Percentiles rank a stretch among this genome's conserved stretches.
phyloP scores from a whole-genome alignment of 2,329 filamentous ascomycete species.

The Elsinoe fawcettii region DNA sequence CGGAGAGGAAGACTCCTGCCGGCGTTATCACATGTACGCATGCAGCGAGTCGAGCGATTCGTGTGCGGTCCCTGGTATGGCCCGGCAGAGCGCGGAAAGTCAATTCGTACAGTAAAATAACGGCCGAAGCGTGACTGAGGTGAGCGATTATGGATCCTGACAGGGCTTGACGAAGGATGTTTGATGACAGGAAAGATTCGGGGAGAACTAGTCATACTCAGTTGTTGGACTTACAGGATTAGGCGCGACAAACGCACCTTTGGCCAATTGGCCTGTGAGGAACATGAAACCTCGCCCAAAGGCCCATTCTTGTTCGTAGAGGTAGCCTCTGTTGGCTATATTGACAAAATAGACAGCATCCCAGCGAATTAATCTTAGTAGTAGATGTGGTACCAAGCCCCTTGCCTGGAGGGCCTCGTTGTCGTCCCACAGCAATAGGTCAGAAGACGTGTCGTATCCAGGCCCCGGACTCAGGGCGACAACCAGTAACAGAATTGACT shows the following conservation, averaged over 20 bases:
- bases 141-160: slow-evolving; percentile 63
- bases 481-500: slow-evolving; percentile 56
- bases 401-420: slow-evolving; percentile 12
- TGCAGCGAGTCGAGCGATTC: slow-evolving; percentile 60
- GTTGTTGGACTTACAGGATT: slow-evolving; percentile 22
- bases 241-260: slow-evolving; percentile 36
- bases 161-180: slow-evolving; percentile 33
- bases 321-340: slow-evolving; percentile 54
- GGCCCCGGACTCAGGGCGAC: slow-evolving; percentile 50
- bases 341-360: slow-evolving; percentile 71
- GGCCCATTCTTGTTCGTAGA: slow-evolving; percentile 80
- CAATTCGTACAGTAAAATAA: slow-evolving; percentile 62
- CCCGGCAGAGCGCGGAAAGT: slow-evolving; percentile 49
- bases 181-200: slow-evolving; percentile 17
- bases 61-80: slow-evolving; percentile 25
- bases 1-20: slow-evolving; percentile 79
- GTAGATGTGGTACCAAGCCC: slow-evolving; percentile 31
- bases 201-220: slow-evolving; percentile 24
- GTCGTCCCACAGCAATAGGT: slow-evolving; percentile 39
- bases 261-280: slow-evolving; percentile 35
- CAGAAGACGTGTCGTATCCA: slow-evolving; percentile 73
- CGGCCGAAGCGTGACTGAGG: slow-evolving; percentile 66
- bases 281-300: slow-evolving; percentile 56
- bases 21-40: slow-evolving; percentile 76
- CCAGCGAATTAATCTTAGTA: slow-evolving; percentile 62